Evolutionary conservation across 176 grass and related monocot genomes (phyloP).

Genomic region (Oryza rufipogon): DNA sequence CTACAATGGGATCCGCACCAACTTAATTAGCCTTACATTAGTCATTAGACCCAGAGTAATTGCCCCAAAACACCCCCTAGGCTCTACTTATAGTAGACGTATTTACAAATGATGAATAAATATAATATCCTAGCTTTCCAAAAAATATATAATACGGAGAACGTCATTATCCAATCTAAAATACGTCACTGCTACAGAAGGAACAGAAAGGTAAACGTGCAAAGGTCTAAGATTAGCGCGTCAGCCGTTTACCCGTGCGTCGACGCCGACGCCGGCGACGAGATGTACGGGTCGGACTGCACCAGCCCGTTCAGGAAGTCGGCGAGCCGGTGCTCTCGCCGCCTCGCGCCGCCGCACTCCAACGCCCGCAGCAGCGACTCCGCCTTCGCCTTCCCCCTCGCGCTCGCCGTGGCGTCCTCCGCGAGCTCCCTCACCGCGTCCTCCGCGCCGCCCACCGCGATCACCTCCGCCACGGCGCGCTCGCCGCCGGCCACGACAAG

Average conservation of each 20-base stretch:
- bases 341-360: constrained; percentile 33
- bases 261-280: constrained; percentile 52
- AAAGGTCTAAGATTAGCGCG: not conserved
- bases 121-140: not conserved
- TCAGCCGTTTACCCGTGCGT: constrained; percentile 32
- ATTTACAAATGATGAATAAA: constrained; percentile 12
- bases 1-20: not conserved
- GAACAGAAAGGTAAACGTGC: not conserved
- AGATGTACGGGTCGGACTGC: constrained; percentile 52
- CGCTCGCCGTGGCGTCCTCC: constrained; percentile 41
- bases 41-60: not conserved
- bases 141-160: not conserved
- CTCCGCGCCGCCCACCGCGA: constrained; percentile 58
- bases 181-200: not conserved
- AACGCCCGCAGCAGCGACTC: constrained; percentile 63
- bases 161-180: not conserved
- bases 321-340: constrained; percentile 40
- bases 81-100: not conserved
- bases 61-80: not conserved
- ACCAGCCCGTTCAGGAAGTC: constrained; percentile 55
- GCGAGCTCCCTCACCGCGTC: constrained; percentile 59
- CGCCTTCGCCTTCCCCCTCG: constrained; percentile 78
- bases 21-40: not conserved
- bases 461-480: constrained; percentile 47
- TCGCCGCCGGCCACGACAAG: constrained; percentile 76